These are phyloP conservation scores for Euphrasia arctica DNA, from an alignment of 305 asterid species.

Conservation along the genomic window DNA sequence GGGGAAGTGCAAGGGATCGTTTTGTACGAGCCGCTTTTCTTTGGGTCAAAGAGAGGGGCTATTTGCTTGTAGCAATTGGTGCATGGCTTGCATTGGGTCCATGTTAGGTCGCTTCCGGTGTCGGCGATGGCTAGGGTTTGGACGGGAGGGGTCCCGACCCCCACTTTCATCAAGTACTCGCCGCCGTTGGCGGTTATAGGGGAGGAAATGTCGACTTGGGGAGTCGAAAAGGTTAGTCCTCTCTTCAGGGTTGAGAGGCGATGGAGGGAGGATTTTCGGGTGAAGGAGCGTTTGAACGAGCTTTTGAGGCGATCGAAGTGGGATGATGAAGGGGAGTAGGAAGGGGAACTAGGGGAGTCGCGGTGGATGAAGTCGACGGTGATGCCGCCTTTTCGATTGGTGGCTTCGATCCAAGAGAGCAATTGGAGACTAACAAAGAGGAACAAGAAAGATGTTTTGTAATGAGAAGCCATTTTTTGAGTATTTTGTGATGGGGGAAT, in stretches of 20 bases:
- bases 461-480: constrained; percentile 28
- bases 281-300: constrained; percentile 43
- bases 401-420: constrained; percentile 20
- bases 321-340: constrained; percentile 31
- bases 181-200: constrained; percentile 30
- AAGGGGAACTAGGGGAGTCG: constrained; percentile 44
- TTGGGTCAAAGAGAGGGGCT: constrained; percentile 42
- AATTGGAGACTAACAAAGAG: constrained; percentile 13
- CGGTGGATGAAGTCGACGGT: constrained; percentile 49
- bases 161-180: constrained; percentile 49
- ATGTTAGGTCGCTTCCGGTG: constrained; percentile 67
- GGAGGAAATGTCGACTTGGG: neutral
- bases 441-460: constrained; percentile 10
- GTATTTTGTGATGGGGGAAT: no score
- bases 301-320: constrained; percentile 27
- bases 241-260: neutral
- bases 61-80: constrained; percentile 40
- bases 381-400: constrained; percentile 39
- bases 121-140: constrained; percentile 49
- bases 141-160: constrained; percentile 60
- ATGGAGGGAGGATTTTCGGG: constrained; percentile 33
- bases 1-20: constrained; percentile 33
- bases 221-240: neutral
- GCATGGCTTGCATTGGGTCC: constrained; percentile 76
- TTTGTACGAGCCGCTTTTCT: constrained; percentile 32